These are phyloP conservation scores for Solanum chilense DNA, from an alignment of 257 asterid species.

Conservation along the genomic window DNA sequence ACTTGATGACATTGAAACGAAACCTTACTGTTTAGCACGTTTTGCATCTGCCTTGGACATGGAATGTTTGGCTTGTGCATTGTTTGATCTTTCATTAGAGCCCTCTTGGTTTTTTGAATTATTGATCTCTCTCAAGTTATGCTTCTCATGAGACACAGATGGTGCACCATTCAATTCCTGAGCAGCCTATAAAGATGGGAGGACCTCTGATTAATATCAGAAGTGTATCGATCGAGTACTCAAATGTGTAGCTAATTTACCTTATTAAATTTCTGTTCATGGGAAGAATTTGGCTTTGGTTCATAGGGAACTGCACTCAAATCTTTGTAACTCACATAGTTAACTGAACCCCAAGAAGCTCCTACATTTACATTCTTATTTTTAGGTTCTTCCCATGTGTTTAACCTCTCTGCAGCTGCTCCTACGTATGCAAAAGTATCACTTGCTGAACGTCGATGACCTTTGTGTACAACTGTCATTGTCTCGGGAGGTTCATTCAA, in stretches of 20 bases:
- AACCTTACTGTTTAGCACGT: constrained; percentile 64
- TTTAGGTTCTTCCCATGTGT: constrained; percentile 13
- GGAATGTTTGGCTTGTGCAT: constrained; percentile 32
- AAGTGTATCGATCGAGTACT: neutral
- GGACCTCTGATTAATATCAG: neutral
- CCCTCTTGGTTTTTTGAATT: constrained; percentile 21
- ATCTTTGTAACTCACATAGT: constrained; percentile 3
- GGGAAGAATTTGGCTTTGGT: constrained; percentile 6
- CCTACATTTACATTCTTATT: constrained; percentile 4
- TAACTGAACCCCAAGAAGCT: constrained; percentile 1
- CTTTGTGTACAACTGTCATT: constrained; percentile 7
- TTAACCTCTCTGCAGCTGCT: constrained; percentile 13
- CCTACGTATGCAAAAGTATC: constrained; percentile 52
- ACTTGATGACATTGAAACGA: neutral
- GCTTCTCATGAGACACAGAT: constrained; percentile 18
- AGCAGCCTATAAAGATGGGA: neutral
- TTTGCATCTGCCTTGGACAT: constrained; percentile 49
- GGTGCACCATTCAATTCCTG: constrained; percentile 24
- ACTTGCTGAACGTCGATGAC: constrained; percentile 66
- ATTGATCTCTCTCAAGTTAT: constrained; percentile 14
- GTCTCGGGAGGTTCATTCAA: constrained; percentile 35
- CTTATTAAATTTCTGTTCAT: constrained; percentile 10
- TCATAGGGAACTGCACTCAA: constrained; percentile 5
- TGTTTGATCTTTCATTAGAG: constrained; percentile 21
- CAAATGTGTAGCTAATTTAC: neutral